Percentiles rank a stretch among this genome's conserved stretches.
These are phyloP conservation scores for Rostrohypoxylon terebratum DNA, from an alignment of 495 filamentous ascomycete species.

Conservation along the genomic window DNA sequence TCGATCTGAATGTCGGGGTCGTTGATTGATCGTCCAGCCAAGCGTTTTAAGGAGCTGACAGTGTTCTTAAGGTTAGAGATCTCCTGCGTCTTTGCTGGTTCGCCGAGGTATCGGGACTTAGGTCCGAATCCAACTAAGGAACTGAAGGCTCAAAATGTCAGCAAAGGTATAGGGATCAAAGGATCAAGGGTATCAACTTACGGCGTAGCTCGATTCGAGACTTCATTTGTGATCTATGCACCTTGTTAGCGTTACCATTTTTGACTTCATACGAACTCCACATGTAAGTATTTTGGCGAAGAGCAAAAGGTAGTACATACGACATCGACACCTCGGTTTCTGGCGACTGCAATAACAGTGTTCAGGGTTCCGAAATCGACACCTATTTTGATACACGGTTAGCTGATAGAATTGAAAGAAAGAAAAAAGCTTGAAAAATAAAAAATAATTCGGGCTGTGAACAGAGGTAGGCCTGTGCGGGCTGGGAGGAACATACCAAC, in stretches of 20 bases:
- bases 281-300: slow-evolving; percentile 7
- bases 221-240: slow-evolving; percentile 93
- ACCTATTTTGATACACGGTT: slow-evolving; percentile 59
- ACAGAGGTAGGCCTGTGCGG: background rate
- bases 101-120: slow-evolving; percentile 91
- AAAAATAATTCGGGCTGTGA: background rate
- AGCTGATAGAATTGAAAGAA: too few species aligned
- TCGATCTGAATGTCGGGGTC: slow-evolving; percentile 95
- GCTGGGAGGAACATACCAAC: slow-evolving; percentile 46
- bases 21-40: slow-evolving; percentile 83
- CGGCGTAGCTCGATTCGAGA: slow-evolving; percentile 98
- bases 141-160: slow-evolving; percentile 58
- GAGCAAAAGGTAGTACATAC: slow-evolving; percentile 69
- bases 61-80: slow-evolving; percentile 99
- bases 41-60: slow-evolving; percentile 88
- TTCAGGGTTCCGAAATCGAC: slow-evolving; percentile 97
- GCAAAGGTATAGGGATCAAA: background rate
- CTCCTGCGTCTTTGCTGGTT: slow-evolving; percentile 97
- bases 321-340: slow-evolving; percentile 99
- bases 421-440: too few species aligned
- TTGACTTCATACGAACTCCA: background rate
- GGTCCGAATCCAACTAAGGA: slow-evolving; percentile 95
- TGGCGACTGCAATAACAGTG: slow-evolving; percentile 95
- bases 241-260: slow-evolving; percentile 40
- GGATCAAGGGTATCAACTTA: slow-evolving; percentile 66